Conservation (phyloP, 2,329 filamentous ascomycete species). For the Aspergillus luchuensis region DNA sequence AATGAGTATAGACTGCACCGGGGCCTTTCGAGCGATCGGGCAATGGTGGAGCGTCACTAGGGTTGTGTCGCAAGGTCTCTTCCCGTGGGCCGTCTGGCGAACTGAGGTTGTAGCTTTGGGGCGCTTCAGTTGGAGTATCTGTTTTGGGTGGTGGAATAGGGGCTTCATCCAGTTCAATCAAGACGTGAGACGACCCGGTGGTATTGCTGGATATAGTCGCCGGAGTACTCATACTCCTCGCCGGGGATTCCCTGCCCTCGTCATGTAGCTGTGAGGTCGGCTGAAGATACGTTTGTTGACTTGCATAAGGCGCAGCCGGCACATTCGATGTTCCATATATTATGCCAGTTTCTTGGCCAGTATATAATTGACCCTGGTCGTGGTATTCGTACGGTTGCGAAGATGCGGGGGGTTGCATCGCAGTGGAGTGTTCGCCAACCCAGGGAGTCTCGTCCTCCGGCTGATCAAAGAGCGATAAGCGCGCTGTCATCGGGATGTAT, state of each 20-base stretch:
- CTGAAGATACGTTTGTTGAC: slow-evolving; percentile 5
- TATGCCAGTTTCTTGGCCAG: slow-evolving; percentile 18
- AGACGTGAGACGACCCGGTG: slow-evolving; percentile 35
- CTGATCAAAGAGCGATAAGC: slow-evolving; percentile 39
- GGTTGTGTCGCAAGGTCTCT: neutral
- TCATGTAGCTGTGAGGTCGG: slow-evolving; percentile 13
- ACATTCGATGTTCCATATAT: slow-evolving; percentile 15
- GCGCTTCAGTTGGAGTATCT: slow-evolving; percentile 8
- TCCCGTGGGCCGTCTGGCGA: neutral
- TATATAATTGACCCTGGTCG: slow-evolving; percentile 6
- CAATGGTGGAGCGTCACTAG: slow-evolving; percentile 13
- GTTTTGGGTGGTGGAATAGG: slow-evolving; percentile 10
- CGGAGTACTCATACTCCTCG: slow-evolving; percentile 24
- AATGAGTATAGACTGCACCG: slow-evolving; percentile 8
- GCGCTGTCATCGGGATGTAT: slow-evolving; percentile 45
- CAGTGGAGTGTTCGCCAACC: slow-evolving; percentile 24
- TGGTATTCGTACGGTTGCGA: slow-evolving; percentile 11
- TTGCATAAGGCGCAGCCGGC: neutral
- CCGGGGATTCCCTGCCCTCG: slow-evolving; percentile 19
- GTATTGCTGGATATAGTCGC: slow-evolving; percentile 28
- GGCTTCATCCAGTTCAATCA: slow-evolving; percentile 33
- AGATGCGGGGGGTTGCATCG: slow-evolving; percentile 12
- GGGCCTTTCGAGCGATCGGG: slow-evolving; percentile 10
- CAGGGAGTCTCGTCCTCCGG: slow-evolving; percentile 31
- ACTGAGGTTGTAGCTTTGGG: neutral